Conservation (phyloP, 2,329 filamentous ascomycete genomes). For the Verticillium tricorpus region DNA sequence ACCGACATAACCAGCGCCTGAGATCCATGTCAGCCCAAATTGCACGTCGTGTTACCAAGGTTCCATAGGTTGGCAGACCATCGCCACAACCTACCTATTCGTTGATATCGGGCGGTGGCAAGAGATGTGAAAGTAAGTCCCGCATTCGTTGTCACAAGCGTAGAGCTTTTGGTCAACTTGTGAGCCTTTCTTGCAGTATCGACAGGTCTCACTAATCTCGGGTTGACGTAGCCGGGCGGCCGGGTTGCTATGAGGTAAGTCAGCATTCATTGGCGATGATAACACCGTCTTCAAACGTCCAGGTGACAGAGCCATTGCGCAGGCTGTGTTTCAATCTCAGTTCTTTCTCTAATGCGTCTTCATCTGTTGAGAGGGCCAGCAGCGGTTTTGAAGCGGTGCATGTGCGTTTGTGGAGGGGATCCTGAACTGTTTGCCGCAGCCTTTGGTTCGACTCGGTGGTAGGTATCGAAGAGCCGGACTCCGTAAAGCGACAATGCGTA, state of each 20-base stretch:
- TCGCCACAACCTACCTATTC: background rate
- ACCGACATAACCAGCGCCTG: background rate
- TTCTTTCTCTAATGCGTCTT: constrained; percentile 56
- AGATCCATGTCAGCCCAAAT: background rate
- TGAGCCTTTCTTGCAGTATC: background rate
- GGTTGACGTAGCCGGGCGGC: background rate
- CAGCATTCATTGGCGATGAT: background rate
- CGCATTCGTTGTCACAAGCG: background rate
- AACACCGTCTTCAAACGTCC: background rate
- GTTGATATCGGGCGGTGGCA: background rate
- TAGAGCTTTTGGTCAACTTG: background rate
- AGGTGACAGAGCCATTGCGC: background rate
- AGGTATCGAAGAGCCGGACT: constrained; percentile 40
- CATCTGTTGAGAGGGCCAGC: constrained; percentile 40
- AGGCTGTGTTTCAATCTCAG: constrained; percentile 43
- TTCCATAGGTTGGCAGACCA: background rate
- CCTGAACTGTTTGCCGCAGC: constrained; percentile 47
- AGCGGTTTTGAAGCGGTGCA: constrained; percentile 39
- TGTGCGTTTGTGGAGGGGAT: background rate
- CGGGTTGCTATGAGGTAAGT: background rate
- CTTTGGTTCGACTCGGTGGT: constrained; percentile 52
- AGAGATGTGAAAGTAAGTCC: background rate
- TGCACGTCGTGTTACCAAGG: background rate
- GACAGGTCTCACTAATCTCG: background rate
- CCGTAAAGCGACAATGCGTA: constrained; percentile 42